A percentile compares a stretch with the other conserved stretches of the same genome.
These are phyloP conservation scores for Lophium mytilinum DNA, from an alignment of 495 filamentous ascomycete species.

Conservation along the genomic window DNA sequence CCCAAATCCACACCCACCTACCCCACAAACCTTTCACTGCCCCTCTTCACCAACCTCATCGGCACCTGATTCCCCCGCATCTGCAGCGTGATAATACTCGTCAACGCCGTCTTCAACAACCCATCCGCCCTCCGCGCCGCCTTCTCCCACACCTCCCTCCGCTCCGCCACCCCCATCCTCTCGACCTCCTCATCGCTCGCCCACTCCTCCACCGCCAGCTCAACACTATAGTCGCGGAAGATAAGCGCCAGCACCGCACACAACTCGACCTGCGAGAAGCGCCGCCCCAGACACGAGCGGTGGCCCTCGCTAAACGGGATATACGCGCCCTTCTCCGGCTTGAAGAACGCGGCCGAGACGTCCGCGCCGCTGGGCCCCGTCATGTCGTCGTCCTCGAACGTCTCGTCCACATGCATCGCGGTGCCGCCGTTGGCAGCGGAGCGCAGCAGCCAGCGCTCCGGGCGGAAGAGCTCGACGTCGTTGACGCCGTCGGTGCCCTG, in stretches of 20 bases:
- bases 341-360: constrained; percentile 46
- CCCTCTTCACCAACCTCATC: constrained; percentile 53
- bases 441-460: constrained; percentile 49
- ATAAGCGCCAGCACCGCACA: constrained; percentile 58
- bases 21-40: constrained; percentile 38
- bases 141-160: constrained; percentile 44
- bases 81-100: constrained; percentile 54
- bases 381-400: constrained; percentile 43
- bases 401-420: constrained; percentile 38
- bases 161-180: constrained; percentile 42
- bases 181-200: constrained; percentile 54
- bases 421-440: constrained; percentile 33
- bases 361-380: constrained; percentile 48
- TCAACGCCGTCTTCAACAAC: constrained; percentile 41
- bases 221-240: constrained; percentile 55
- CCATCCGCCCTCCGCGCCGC: constrained; percentile 42
- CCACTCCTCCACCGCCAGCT: constrained; percentile 55
- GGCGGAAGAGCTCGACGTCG: constrained; percentile 45
- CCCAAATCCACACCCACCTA: too few species aligned
- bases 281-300: constrained; percentile 58
- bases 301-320: constrained; percentile 68
- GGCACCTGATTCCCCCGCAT: constrained; percentile 50
- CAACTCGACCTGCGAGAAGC: constrained; percentile 72
- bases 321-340: constrained; percentile 55
- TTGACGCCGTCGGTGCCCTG: constrained; percentile 14